Percentiles rank a stretch among this genome's conserved stretches.
Evolutionary conservation across 345 rosid species (phyloP).

Genomic region (Heritiera fomes): DNA sequence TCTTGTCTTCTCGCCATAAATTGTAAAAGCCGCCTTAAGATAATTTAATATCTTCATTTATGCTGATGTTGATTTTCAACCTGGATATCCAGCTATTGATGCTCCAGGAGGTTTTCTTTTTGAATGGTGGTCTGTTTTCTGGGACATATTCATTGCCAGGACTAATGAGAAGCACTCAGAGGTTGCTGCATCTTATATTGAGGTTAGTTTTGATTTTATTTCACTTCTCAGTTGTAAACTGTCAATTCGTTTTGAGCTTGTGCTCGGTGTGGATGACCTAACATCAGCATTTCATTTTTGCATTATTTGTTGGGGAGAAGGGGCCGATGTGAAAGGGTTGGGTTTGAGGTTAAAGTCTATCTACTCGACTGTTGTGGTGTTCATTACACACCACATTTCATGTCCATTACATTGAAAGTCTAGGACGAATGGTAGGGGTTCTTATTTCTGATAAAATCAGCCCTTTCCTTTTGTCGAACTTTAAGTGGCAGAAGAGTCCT

Average conservation of each 20-base stretch:
- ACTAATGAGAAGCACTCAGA: slow-evolving; percentile 98
- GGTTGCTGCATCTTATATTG: slow-evolving; percentile 96
- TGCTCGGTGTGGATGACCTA: neutral
- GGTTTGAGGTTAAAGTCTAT: neutral
- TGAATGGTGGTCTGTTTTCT: slow-evolving; percentile 99
- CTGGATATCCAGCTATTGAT: slow-evolving; percentile 72
- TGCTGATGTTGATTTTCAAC: slow-evolving; percentile 20
- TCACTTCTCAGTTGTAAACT: neutral
- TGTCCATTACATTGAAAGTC: neutral
- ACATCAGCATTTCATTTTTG: neutral
- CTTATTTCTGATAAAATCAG: neutral
- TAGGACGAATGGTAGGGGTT: neutral
- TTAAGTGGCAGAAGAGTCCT: neutral
- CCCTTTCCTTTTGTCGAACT: neutral
- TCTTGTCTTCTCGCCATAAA: neutral
- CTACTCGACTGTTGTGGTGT: neutral
- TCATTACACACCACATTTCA: neutral
- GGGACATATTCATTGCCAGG: slow-evolving; percentile 99
- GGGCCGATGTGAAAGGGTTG: neutral
- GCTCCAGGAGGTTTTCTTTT: slow-evolving; percentile 99
- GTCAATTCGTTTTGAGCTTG: neutral
- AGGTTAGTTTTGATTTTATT: slow-evolving; percentile 48
- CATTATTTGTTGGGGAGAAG: neutral
- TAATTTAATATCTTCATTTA: neutral
- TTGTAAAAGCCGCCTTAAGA: neutral